phyloP scores from a whole-genome alignment of 352 stramenopile species.

The Globisporangium takayamanum region DNA sequence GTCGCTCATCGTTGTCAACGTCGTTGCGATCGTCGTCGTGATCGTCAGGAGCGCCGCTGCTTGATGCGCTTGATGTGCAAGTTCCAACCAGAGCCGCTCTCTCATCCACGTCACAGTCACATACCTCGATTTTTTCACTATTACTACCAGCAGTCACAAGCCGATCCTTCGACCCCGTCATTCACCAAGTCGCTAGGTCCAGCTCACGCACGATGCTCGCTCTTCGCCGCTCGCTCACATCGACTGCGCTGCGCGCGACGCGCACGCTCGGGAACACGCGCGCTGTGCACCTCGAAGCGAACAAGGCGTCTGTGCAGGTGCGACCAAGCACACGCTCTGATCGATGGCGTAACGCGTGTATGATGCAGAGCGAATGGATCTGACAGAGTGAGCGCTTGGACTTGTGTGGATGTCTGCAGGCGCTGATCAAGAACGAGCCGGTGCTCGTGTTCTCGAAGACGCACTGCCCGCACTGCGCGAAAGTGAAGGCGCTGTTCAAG shows the following conservation, averaged over 20 bases:
- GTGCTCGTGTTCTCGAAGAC: constrained; percentile 95
- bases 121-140: too few species aligned
- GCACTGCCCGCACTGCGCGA: constrained; percentile 90
- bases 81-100: background rate
- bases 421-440: constrained; percentile 54
- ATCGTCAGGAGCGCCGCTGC: too few species aligned
- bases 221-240: constrained; percentile 3
- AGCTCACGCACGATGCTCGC: constrained; percentile 6
- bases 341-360: too few species aligned
- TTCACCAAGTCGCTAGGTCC: constrained; percentile 3
- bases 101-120: background rate
- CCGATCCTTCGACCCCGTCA: background rate
- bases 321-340: background rate
- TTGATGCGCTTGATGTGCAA: background rate
- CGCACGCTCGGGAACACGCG: constrained; percentile 20
- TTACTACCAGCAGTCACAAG: too few species aligned
- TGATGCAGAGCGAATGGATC: background rate
- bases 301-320: constrained; percentile 51
- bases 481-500: constrained; percentile 87
- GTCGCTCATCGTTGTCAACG: background rate
- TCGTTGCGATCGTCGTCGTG: too few species aligned
- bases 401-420: constrained; percentile 15
- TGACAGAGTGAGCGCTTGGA: background rate
- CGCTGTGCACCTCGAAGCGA: constrained; percentile 55
- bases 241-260: constrained; percentile 8